phyloP scores from a whole-genome alignment of 2,329 filamentous ascomycete genomes.

The Cordyceps pruinosa region DNA sequence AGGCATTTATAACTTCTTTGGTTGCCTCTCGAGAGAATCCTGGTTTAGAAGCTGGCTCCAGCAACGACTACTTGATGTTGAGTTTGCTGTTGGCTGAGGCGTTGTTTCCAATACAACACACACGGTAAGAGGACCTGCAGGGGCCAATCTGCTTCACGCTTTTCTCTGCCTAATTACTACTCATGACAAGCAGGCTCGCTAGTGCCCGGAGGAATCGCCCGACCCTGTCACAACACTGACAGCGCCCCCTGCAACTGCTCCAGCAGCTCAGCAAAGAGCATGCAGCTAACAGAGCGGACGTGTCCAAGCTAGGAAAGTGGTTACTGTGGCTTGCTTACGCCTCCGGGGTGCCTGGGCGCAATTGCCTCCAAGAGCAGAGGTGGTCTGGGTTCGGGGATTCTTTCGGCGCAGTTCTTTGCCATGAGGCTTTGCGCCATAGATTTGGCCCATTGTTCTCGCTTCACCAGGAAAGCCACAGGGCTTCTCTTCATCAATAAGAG shows the following conservation, averaged over 20 bases:
- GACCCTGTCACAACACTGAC: neutral
- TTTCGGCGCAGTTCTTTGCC: slow-evolving; percentile 1
- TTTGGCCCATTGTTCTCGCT: neutral
- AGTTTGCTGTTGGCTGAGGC: neutral
- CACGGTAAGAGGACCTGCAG: neutral
- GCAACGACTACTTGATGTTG: neutral
- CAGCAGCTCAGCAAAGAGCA: neutral
- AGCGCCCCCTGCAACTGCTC: neutral
- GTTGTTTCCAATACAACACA: neutral
- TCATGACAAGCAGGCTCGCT: neutral
- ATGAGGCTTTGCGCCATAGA: neutral
- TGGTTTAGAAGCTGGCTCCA: too few relatives aligned
- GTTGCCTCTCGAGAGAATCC: too few relatives aligned
- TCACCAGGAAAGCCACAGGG: neutral
- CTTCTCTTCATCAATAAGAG: neutral
- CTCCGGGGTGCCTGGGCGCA: neutral
- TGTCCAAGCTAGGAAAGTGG: slow-evolving; percentile 6
- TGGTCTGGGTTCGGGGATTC: slow-evolving; percentile 9
- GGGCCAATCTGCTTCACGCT: too few relatives aligned
- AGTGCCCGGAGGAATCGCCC: neutral
- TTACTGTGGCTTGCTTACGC: slow-evolving; percentile 8
- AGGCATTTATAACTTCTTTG: neutral
- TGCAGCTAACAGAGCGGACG: neutral
- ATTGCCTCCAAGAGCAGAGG: neutral
- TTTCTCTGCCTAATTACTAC: too few relatives aligned